phyloP scores from a whole-genome alignment of 1,284 basidiomycete species.

The Vanrija humicola region DNA sequence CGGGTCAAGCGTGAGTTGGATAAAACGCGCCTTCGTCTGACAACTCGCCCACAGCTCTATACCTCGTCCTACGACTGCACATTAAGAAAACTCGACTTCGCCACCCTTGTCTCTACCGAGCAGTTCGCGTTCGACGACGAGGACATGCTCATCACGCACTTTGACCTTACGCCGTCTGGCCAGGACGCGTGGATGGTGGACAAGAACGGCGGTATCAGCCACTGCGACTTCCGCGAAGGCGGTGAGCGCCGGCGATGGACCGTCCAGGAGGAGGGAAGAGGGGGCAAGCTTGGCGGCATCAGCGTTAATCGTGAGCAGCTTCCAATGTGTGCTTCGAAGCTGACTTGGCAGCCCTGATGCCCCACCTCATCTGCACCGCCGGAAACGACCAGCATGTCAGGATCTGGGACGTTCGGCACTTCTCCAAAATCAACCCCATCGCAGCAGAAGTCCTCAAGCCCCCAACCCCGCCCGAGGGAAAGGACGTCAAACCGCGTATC shows the following conservation, averaged over 20 bases:
- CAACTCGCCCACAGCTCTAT: conserved; percentile 38
- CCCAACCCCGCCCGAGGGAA: conserved; percentile 9
- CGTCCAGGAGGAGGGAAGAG: conserved; percentile 38
- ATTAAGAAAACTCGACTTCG: conserved; percentile 48
- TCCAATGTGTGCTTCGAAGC: conserved; percentile 8
- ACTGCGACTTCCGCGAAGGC: conserved; percentile 48
- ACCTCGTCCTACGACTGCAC: conserved; percentile 52
- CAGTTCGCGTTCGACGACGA: conserved; percentile 48
- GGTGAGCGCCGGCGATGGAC: conserved; percentile 37
- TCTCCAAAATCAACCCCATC: conserved; percentile 26
- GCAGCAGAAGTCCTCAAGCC: conserved; percentile 14
- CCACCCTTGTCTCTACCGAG: conserved; percentile 45
- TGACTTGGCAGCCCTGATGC: conserved; percentile 35
- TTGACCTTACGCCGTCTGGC: conserved; percentile 49
- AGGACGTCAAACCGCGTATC: conserved; percentile 4
- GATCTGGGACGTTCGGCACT: conserved; percentile 46
- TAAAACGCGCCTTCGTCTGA: neutral
- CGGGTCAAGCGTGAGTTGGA: conserved; percentile 39
- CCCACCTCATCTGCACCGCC: conserved; percentile 46
- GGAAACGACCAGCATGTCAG: conserved; percentile 44
- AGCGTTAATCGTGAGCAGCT: conserved; percentile 43
- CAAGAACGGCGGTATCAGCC: conserved; percentile 50
- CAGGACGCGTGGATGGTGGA: conserved; percentile 50
- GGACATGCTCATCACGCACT: conserved; percentile 50
- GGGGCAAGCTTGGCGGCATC: conserved; percentile 47